Evolutionary conservation across 345 rosid genomes (phyloP).

Genomic region (Pistacia integerrima): DNA sequence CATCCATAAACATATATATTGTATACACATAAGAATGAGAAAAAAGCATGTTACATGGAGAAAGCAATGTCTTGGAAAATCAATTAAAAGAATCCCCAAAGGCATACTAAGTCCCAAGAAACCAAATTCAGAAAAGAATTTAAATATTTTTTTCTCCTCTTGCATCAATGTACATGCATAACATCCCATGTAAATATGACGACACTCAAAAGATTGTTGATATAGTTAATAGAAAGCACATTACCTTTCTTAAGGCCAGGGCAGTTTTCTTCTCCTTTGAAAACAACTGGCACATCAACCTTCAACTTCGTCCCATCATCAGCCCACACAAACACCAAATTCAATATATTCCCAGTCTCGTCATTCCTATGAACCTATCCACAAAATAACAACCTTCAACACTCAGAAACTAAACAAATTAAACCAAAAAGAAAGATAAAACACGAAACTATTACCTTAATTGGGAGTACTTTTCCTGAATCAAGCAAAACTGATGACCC

Average conservation of each 20-base stretch:
- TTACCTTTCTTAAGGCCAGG: slow-evolving; percentile 85
- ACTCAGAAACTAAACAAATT: not conserved
- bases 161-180: not conserved
- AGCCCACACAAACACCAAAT: slow-evolving; percentile 93
- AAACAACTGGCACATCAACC: slow-evolving; percentile 85
- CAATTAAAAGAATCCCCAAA: not conserved
- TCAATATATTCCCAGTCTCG: slow-evolving; percentile 75
- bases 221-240: not conserved
- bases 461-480: slow-evolving; percentile 77
- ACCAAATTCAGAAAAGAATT: not conserved
- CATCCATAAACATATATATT: not conserved
- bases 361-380: slow-evolving; percentile 77
- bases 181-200: not conserved
- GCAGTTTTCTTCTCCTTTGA: slow-evolving; percentile 73
- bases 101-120: not conserved
- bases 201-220: not conserved
- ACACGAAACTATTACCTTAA: slow-evolving; percentile 49
- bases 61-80: not conserved
- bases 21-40: not conserved
- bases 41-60: not conserved
- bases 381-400: slow-evolving; percentile 1
- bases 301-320: slow-evolving; percentile 69
- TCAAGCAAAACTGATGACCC: slow-evolving; percentile 66
- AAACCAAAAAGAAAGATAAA: not conserved
- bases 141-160: not conserved